Base-by-base conservation (phyloP, 2,329 filamentous ascomycete genomes). In the Dactylellina sp. region DNA sequence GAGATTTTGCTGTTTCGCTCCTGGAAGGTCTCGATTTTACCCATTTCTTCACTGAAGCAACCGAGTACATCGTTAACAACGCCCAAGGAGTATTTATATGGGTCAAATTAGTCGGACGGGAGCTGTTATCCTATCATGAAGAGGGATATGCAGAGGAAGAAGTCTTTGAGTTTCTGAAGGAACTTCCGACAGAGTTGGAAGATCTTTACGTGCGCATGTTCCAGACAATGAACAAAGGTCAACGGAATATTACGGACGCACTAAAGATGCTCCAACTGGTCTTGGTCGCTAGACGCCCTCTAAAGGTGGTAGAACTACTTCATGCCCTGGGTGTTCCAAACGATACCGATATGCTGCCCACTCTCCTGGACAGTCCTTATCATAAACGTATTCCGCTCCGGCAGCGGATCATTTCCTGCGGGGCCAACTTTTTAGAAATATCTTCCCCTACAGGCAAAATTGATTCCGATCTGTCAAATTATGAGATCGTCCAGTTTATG, bases 51-150 rank as follows among this genome's bases (percentile, higher is more conserved):
- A 52, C 20, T 24, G 7, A 52, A 52, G 20, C 24, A 7, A 28
- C n/a, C 5, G 47, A 52, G 11, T 52, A 56, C 11, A 56, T 56
- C 18, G 28, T 40, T 18, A 2, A 56, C 7, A 56, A 40, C n/a
- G 52, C 52, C 11, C 28, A 56, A 3, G 52, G 52, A 1, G 52
- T 56, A 37, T 56, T 56, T 16, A 5, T 56, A 56, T 56, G 52
- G 52, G 52, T 24, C 2, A 56, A 56, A 20, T 32, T 56, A n/a
- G 32, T 56, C 28, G 52, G 28, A 20, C 5, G 40, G 20, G 28
- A 56, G 24, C 32, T 56, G 2, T 22, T 56, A 16, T 4, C 32
- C 11, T 12, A 5, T n/a, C 28, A 39, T 2, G 18, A 9, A 9
- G 52, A 56, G 24, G 28, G 35, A 6, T 39, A 20, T 11, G 2